Conservation (phyloP, 2,329 filamentous ascomycete species). For the Teratosphaeria viscida region DNA sequence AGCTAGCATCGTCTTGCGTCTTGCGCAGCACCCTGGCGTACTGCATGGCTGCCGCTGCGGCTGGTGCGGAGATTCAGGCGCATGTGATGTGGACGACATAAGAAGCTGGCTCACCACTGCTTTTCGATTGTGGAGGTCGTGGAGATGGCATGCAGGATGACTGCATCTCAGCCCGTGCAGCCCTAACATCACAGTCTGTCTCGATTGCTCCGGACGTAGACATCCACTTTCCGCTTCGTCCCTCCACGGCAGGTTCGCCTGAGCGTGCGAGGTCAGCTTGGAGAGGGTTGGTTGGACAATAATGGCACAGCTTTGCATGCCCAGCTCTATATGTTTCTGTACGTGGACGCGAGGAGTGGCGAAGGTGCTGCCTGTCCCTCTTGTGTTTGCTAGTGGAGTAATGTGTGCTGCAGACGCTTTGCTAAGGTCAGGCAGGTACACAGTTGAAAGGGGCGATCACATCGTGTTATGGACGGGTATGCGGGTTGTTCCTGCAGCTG, state of each 20-base stretch:
- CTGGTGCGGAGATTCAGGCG: neutral
- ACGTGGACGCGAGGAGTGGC: neutral
- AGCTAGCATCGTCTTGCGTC: too few relatives aligned
- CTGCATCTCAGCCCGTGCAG: neutral
- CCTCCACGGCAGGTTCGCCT: neutral
- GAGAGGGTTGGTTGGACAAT: neutral
- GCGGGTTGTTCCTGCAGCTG: neutral
- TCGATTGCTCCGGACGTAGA: neutral
- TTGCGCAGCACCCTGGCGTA: neutral
- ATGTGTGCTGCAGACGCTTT: neutral
- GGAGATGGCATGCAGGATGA: neutral
- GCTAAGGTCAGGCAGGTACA: neutral
- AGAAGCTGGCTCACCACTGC: too few relatives aligned
- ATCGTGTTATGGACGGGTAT: neutral
- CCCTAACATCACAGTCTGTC: neutral
- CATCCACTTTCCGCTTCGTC: neutral
- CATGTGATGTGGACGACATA: neutral
- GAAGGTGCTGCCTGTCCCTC: neutral
- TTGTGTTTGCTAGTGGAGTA: neutral
- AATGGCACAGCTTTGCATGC: neutral
- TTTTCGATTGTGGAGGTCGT: neutral
- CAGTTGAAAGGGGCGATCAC: neutral
- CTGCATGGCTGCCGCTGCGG: neutral
- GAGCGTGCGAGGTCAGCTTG: neutral
- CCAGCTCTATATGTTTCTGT: neutral